These are phyloP conservation scores for Candida tunisiensis DNA, from an alignment of 1,139 yeast genomes.

Conservation along the genomic window DNA sequence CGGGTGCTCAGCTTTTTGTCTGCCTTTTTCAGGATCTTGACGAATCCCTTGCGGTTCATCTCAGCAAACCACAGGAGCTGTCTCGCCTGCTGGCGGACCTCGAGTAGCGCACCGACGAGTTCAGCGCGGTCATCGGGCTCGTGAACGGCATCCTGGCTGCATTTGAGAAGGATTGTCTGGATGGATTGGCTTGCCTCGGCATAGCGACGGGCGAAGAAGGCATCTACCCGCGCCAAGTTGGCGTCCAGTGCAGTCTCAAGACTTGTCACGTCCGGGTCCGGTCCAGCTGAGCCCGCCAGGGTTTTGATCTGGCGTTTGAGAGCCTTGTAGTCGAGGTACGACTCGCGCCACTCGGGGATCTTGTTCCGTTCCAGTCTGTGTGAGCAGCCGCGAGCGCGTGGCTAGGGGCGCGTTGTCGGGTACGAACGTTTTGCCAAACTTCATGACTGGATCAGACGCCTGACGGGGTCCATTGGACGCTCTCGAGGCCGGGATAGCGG, in stretches of 20 bases:
- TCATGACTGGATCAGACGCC: too few relatives aligned
- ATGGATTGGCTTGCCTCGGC: conserved; percentile 31
- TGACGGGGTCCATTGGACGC: too few relatives aligned
- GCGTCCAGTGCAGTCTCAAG: conserved; percentile 71
- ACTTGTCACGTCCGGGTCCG: too few relatives aligned
- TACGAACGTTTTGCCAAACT: too few relatives aligned
- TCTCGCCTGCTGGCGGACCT: conserved; percentile 59
- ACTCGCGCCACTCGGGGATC: conserved; percentile 80
- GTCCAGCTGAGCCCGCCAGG: too few relatives aligned
- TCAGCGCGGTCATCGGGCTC: conserved; percentile 64
- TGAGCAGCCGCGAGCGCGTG: too few relatives aligned
- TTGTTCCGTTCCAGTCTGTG: conserved; percentile 49
- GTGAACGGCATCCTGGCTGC: conserved; percentile 12
- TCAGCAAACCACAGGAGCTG: conserved; percentile 85
- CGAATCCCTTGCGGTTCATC: conserved; percentile 76
- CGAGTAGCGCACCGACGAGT: conserved; percentile 55
- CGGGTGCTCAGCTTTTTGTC: conserved; percentile 71
- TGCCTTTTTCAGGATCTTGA: conserved; percentile 63
- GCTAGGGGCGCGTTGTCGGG: too few relatives aligned
- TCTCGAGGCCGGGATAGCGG: too few relatives aligned
- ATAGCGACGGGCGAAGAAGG: conserved; percentile 56
- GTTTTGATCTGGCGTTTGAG: conserved; percentile 73
- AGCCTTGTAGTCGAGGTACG: conserved; percentile 72
- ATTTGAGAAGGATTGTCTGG: conserved; percentile 13
- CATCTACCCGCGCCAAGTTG: conserved; percentile 67